Evolutionary conservation across 768 basidiomycete genomes (phyloP), one percentile per base, ranked within the genome.

Genomic region (Pulveroboletus sp.): DNA sequence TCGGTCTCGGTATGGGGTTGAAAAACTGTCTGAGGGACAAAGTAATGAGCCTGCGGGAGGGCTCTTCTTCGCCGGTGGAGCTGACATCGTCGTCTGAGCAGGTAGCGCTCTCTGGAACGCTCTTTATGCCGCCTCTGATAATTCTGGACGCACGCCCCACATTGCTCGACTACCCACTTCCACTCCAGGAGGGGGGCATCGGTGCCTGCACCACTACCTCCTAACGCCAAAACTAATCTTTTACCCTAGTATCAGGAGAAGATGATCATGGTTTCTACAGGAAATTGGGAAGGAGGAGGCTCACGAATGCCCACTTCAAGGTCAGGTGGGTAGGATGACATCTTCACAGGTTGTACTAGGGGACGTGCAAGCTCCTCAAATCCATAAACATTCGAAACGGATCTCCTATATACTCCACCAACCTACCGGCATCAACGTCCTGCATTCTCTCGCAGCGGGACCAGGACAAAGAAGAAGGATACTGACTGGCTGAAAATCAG

Each of bases 1-100:
- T 89, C 87, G 51, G 84, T 86, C 46, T 80, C 82, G 4, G 88
- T 89, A 60, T 86, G 83, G 2, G 88, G 88, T 55, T 79, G 80
- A 62, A 89, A 89, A 67, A 85, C 82, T 27, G 57, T 68, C 63
- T 90, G 88, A 9, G 84, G 86, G 13, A 90, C 67, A 59, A 86
- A 83, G 15, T 73, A n/a, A n/a, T n/a, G 43, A 69, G 57, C 39
- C 62, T 51, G 43, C 54, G 56, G 8, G 55, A 21, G 40, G 62
- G 57, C 3, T 71, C 70, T 15, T 83, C 82, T 43, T 86, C 84
- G 8, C 63, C 79, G 6, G 74, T 78, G 0, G 82, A 83, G 60
- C 83, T 84, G 30, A 82, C 83, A 44, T 89, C 88, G 57, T 89
- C 85, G 39, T 91, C 88, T 1, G 89, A 88, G 51, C 77, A 76